phyloP scores from a whole-genome alignment of 495 filamentous ascomycete species.

The Melanomma pulvis-pyrius region DNA sequence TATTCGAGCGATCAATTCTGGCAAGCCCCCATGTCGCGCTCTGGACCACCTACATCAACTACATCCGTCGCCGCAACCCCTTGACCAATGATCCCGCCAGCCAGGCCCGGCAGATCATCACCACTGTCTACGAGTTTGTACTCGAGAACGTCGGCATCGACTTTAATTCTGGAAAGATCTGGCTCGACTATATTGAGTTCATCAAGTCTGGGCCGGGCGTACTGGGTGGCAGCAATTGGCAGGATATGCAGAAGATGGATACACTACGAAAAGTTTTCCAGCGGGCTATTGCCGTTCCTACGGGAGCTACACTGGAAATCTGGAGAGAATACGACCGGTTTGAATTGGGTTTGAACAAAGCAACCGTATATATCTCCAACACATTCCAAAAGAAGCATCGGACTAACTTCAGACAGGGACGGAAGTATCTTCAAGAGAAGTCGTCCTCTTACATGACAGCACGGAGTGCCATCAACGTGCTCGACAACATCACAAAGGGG shows the following conservation, averaged over 20 bases:
- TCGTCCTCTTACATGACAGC: constrained; percentile 94
- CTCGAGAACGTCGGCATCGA: constrained; percentile 88
- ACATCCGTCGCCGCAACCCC: constrained; percentile 88
- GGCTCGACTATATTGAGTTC: constrained; percentile 92
- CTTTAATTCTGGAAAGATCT: constrained; percentile 85
- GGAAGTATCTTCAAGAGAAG: constrained; percentile 88
- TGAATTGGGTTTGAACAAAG: constrained; percentile 88
- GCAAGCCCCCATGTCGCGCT: constrained; percentile 76
- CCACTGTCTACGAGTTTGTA: constrained; percentile 86
- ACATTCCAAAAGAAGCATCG: neutral
- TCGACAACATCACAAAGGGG: constrained; percentile 82
- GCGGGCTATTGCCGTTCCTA: constrained; percentile 81
- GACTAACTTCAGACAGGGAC: constrained; percentile 59
- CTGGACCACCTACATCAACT: constrained; percentile 93
- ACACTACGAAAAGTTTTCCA: constrained; percentile 87
- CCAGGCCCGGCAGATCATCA: constrained; percentile 71
- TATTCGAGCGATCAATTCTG: constrained; percentile 76
- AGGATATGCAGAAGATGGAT: constrained; percentile 98
- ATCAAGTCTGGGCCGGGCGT: constrained; percentile 81
- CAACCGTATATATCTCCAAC: constrained; percentile 60
- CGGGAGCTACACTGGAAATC: constrained; percentile 71
- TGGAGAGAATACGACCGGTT: constrained; percentile 99
- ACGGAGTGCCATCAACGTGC: constrained; percentile 75
- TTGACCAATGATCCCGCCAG: constrained; percentile 77
- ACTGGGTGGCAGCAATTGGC: constrained; percentile 84